Evolutionary conservation across 2,329 filamentous ascomycete species (phyloP), one percentile per base, ranked within the genome.

Genomic region (Colletotrichum sp.): DNA sequence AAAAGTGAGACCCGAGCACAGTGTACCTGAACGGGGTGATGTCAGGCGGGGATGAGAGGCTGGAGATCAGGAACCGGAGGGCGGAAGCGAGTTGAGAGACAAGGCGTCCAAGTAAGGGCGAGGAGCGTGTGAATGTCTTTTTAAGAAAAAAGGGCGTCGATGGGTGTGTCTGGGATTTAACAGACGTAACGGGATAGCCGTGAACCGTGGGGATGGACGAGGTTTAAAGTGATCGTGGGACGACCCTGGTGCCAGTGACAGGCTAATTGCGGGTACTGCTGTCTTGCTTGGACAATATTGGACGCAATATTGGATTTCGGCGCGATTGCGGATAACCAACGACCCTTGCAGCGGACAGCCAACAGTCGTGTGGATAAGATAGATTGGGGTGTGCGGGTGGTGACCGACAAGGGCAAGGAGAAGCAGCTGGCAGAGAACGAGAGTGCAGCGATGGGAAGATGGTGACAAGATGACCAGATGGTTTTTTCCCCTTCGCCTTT

Each of bases 281-380:
- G 70, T 76, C 73, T 76, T 76, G 73, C 70, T 65, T 73, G 73
- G 39, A 69, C 70, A 76, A 76, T 76, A 76, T 76, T 76, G 73
- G 73, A 76, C 30, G 70, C 70, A 76, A 73, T 76, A 76, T 76
- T 73, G 73, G 69, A 63, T 64, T 63, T 76, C 73, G 73, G 73
- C 70, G 70, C 73, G 73, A 76, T 76, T 76, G 70, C 73, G 73
- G 70, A 69, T 65, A 64, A 76, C 73, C 70, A 63, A 76, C 44
- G 44, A 52, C 70, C 73, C 73, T 73, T 68, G 70, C 64, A 65
- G 61, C 57, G 39, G 25, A 34, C 32, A 63, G 63, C 73, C 63
- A 72, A 72, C 61, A 67, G 72, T 65, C 63, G 57, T 27, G 57
- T 72, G 73, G 63, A 19, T 44, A 49, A 22, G 27, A n/a, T 73